phyloP scores from a whole-genome alignment of 2,329 filamentous ascomycete genomes.

The Moelleriella libera region DNA sequence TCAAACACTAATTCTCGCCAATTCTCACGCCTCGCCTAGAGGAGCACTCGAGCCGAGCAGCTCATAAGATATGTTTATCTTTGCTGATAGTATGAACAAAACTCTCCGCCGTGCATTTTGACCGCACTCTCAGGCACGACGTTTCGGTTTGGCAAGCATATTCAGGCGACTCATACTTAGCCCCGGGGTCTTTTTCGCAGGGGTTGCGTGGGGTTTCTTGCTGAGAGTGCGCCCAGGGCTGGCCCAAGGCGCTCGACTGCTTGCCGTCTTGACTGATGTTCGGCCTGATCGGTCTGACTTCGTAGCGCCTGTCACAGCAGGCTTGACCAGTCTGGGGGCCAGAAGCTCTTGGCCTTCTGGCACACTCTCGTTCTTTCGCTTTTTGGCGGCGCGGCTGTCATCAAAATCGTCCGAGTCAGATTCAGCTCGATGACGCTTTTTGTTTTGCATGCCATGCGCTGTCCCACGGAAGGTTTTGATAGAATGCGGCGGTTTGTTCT shows the following conservation, averaged over 20 bases:
- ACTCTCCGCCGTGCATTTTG: not conserved
- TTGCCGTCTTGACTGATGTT: constrained; percentile 10
- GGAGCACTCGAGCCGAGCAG: no score
- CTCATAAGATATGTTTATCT: no score
- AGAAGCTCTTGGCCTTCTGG: constrained; percentile 38
- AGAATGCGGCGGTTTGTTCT: constrained; percentile 31
- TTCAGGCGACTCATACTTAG: constrained; percentile 46
- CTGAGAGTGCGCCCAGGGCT: constrained; percentile 5
- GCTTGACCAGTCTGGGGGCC: constrained; percentile 29
- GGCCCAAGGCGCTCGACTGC: constrained; percentile 3
- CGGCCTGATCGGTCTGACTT: constrained; percentile 20
- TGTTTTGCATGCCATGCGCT: constrained; percentile 49
- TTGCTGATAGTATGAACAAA: not conserved
- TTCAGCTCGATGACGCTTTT: constrained; percentile 47
- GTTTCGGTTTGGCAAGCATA: constrained; percentile 47
- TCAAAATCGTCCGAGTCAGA: constrained; percentile 42
- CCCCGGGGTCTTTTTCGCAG: constrained; percentile 36
- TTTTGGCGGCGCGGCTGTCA: constrained; percentile 40
- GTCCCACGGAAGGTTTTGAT: constrained; percentile 28
- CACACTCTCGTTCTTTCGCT: constrained; percentile 35
- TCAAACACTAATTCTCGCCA: no score
- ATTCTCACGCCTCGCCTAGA: no score
- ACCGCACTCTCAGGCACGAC: constrained; percentile 25
- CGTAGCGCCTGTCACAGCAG: constrained; percentile 17
- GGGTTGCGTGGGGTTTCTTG: constrained; percentile 20